A percentile compares a stretch with the other conserved stretches of the same genome.
Evolutionary conservation across 179 eudicot species (phyloP).

Genomic region (Actinidia arguta): DNA sequence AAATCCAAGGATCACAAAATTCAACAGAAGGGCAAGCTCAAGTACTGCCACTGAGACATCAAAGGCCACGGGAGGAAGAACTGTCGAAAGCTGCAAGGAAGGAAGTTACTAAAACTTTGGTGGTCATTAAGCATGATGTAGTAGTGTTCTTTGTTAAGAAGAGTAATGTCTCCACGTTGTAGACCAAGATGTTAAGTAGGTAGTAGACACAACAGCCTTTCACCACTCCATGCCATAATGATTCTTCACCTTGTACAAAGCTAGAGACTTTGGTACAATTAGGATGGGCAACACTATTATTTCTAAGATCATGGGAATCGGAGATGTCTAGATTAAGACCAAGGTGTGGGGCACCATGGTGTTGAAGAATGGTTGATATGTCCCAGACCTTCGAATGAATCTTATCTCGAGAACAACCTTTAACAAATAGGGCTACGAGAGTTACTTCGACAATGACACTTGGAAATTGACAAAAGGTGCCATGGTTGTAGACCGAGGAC

Average conservation of each 20-base stretch:
- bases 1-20: too few species aligned
- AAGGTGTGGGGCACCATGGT: not conserved
- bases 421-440: not conserved
- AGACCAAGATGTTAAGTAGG: not conserved
- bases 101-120: not conserved
- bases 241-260: not conserved
- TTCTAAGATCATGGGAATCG: not conserved
- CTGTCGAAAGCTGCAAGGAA: not conserved
- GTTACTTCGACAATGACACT: not conserved
- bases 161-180: not conserved
- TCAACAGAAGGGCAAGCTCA: too few species aligned
- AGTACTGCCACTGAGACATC: not conserved
- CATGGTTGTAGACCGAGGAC: not conserved
- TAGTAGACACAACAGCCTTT: not conserved
- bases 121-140: not conserved
- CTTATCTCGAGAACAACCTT: not conserved
- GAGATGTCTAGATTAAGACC: not conserved
- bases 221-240: not conserved
- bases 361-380: not conserved
- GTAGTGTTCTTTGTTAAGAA: not conserved
- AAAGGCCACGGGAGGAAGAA: not conserved
- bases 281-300: not conserved
- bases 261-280: not conserved
- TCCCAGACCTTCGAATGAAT: not conserved
- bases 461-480: not conserved